Base-by-base conservation (phyloP, 2,329 filamentous ascomycete species). In the Aspergillus piperis region DNA sequence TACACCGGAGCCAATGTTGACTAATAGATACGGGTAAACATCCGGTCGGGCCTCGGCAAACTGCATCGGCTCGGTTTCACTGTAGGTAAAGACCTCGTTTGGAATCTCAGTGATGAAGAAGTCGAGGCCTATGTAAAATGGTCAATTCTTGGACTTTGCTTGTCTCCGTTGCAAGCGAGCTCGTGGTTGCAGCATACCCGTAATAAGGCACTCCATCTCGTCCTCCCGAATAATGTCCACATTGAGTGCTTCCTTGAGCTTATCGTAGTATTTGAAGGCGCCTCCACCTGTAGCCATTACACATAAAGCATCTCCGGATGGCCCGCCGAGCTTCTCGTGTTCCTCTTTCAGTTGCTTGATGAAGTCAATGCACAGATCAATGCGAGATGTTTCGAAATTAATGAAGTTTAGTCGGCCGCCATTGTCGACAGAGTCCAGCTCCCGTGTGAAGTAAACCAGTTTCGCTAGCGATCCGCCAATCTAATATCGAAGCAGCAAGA, bases 31-130 rank as follows among this genome's bases (percentile, higher is more conserved):
- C 2, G 95, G 95, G 75, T 99, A 98, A 61, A 96, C 92, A 67
- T 94, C 88, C n/a, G 87, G 82, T 48, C 83, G 82, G 1, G 92
- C 87, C 62, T 89, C 86, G 66, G 89, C 87, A 73, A 96, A 98
- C 71, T 91, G 86, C 90, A 97, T 96, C 4, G 93, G 92, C 68
- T 95, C 89, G 36, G 86, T 85, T 75, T 96, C 94, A 73, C 90
- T 93, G 78, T 98, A 98, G 19, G 92, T 97, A 73, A 99, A 99
- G 57, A 99, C 94, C 78, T 99, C 95, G 68, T 90, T 88, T 19
- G 95, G 95, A 61, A 99, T 98, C 75, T 98, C 93, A 66, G 92
- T 96, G 73, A 98, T 98, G 82, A 99, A 98, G 80, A 98, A 99
- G 75, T 99, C 95, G 47, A 99, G 87, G 11, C 94, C 92, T 92